A percentile compares a stretch with the other conserved stretches of the same genome.
These are phyloP conservation scores for Alternaria burnsii DNA, from an alignment of 2,329 filamentous ascomycete species.

Conservation along the genomic window DNA sequence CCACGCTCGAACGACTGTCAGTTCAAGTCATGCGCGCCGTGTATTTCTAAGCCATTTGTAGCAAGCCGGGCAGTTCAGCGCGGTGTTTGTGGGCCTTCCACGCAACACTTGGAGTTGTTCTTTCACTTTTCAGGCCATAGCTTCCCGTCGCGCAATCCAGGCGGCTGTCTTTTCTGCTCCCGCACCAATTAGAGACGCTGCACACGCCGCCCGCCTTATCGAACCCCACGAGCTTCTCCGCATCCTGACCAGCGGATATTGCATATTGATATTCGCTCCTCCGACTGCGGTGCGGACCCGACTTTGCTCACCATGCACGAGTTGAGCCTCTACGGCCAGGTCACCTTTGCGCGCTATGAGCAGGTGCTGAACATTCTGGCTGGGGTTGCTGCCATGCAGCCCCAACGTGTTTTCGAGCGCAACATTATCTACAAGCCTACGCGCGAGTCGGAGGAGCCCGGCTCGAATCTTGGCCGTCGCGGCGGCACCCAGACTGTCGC, in stretches of 20 bases:
- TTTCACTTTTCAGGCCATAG: conserved; percentile 28
- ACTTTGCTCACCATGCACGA: conserved; percentile 63
- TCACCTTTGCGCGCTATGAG: conserved; percentile 65
- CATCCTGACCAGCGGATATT: conserved; percentile 36
- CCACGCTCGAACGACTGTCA: conserved; percentile 36
- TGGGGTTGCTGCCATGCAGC: conserved; percentile 69
- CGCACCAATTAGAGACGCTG: conserved; percentile 32
- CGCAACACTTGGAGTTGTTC: conserved; percentile 24
- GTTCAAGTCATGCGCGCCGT: conserved; percentile 13
- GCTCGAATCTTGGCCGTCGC: conserved; percentile 43
- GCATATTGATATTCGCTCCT: conserved; percentile 32
- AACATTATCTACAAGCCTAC: conserved; percentile 67
- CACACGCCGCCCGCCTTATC: conserved; percentile 32
- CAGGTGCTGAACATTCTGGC: conserved; percentile 69
- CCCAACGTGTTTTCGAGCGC: conserved; percentile 62
- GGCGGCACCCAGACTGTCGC: conserved; percentile 51
- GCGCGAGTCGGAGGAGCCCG: conserved; percentile 55
- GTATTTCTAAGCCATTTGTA: conserved; percentile 23
- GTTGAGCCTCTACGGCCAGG: conserved; percentile 67
- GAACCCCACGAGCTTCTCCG: conserved; percentile 35
- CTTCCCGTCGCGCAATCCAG: conserved; percentile 27
- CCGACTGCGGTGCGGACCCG: conserved; percentile 24
- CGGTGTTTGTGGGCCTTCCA: conserved; percentile 25
- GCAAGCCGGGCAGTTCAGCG: conserved; percentile 16
- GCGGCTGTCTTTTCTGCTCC: conserved; percentile 20